A percentile compares a stretch with the other conserved stretches of the same genome.
phyloP scores from a whole-genome alignment of 345 rosid genomes.

The Corchorus olitorius region DNA sequence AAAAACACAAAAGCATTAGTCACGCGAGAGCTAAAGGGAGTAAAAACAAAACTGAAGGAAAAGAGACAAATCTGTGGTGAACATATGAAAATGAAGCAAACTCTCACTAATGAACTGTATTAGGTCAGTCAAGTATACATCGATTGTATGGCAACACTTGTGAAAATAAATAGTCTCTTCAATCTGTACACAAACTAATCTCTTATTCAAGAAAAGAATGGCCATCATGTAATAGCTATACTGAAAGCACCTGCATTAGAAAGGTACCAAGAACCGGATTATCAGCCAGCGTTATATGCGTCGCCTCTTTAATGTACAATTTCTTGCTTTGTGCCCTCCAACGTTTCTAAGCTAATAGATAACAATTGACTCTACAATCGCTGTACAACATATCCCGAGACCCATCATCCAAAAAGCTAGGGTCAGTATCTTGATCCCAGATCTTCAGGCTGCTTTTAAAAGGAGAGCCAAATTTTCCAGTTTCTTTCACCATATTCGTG shows the following conservation, averaged over 20 bases:
- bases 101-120: not conserved
- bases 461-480: not conserved
- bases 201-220: slow-evolving; percentile 25
- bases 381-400: slow-evolving; percentile 31
- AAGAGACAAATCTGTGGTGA: no score
- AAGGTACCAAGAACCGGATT: slow-evolving; percentile 8
- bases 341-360: not conserved
- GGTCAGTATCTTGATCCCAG: slow-evolving; percentile 23
- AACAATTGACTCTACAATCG: slow-evolving; percentile 29
- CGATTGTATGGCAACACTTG: not conserved
- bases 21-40: no score
- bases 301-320: slow-evolving; percentile 9
- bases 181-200: not conserved
- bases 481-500: not conserved
- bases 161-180: not conserved
- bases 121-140: not conserved
- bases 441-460: slow-evolving; percentile 7
- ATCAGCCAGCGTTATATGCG: not conserved
- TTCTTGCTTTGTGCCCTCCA: slow-evolving; percentile 1
- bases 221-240: not conserved
- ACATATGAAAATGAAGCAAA: not conserved
- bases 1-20: no score
- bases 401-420: slow-evolving; percentile 26
- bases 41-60: no score
- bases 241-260: not conserved